Base-by-base conservation (phyloP, 2,329 filamentous ascomycete species). In the Mollisiaceae sp. region DNA sequence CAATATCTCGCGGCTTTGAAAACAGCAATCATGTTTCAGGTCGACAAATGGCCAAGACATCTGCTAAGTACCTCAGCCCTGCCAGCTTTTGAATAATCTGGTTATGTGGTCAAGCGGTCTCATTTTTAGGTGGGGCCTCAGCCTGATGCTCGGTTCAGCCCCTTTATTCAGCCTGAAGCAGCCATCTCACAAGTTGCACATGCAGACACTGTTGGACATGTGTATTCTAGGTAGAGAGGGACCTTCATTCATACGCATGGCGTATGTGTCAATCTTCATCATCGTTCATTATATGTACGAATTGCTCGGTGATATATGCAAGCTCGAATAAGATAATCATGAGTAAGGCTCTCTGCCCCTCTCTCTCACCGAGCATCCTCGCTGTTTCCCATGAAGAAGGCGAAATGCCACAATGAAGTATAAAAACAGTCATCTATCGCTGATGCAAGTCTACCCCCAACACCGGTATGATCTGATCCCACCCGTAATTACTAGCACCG, bases 401-500 rank as follows among this genome's bases (percentile, higher is more conserved):
- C 43, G 18, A 20, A 50, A 50, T 24, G 45, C n/a, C 45, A 22
- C 8, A 47, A 18, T 27, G 22, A 6, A 54, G 50, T 18, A 54
- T 32, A 54, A 32, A 27, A 18, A 18, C 50, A 54, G 22, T 35
- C 24, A 32, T 54, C 27, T 54, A 54, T 14, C 22, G 24, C 22
- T 54, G 18, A 54, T 35, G 50, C 50, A 18, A 54, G 50, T 54
- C 50, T 54, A 54, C 50, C n/a, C 36, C 41, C 9, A 50, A 50
- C 41, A 35, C 58, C 36, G 35, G 35, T 22, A 38, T 24, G 6
- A 20, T 20, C n/a, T 50, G 41, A 60, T 20, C 39, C 58, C 24
- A 20, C 58, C 58, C 27, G 50, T 60, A 50, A 60, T 50, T 60
- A 60, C 58, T 41, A 60, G 58, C 50, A 60, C 41, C 41, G 24